Percentiles rank a stretch among this genome's conserved stretches.
phyloP scores from a whole-genome alignment of 2,329 filamentous ascomycete genomes.

The Cercospora beticola region DNA sequence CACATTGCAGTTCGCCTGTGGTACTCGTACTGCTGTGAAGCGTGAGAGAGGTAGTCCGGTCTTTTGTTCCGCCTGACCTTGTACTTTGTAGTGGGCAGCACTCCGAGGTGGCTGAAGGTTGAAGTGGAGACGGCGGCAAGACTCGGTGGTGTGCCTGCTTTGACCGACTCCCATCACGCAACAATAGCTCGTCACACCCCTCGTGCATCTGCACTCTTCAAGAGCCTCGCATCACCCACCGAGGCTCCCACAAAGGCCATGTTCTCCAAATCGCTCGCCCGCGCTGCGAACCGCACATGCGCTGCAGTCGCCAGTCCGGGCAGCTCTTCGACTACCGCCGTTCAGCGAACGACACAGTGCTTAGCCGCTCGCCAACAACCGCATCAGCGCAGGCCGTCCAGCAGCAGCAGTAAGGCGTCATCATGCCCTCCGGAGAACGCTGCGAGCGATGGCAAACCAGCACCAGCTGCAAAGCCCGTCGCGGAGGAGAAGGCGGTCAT shows the following conservation, averaged over 20 bases:
- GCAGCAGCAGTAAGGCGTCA: constrained; percentile 51
- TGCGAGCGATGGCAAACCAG: constrained; percentile 32
- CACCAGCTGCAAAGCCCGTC: constrained; percentile 30
- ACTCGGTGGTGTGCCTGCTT: constrained; percentile 2
- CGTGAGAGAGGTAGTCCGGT: not conserved
- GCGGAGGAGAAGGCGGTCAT: constrained; percentile 18
- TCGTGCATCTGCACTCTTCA: not conserved
- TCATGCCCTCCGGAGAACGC: constrained; percentile 43
- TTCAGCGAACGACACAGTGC: constrained; percentile 33
- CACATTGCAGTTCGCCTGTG: not conserved
- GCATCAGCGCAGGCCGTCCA: constrained; percentile 52
- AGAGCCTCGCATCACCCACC: constrained; percentile 7
- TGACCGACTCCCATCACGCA: constrained; percentile 5
- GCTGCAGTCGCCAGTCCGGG: constrained; percentile 23
- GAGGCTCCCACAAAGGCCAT: constrained; percentile 22
- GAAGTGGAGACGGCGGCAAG: constrained; percentile 4
- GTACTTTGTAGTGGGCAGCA: not conserved
- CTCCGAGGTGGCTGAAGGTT: not conserved
- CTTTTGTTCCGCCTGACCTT: not conserved
- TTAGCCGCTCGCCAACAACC: constrained; percentile 37
- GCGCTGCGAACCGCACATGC: constrained; percentile 35
- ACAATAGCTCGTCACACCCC: not conserved
- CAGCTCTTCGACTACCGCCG: constrained; percentile 36
- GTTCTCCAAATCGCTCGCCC: constrained; percentile 37
- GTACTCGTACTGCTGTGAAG: not conserved